Base-by-base conservation (phyloP, 768 basidiomycete species). In the Suillus decipiens region DNA sequence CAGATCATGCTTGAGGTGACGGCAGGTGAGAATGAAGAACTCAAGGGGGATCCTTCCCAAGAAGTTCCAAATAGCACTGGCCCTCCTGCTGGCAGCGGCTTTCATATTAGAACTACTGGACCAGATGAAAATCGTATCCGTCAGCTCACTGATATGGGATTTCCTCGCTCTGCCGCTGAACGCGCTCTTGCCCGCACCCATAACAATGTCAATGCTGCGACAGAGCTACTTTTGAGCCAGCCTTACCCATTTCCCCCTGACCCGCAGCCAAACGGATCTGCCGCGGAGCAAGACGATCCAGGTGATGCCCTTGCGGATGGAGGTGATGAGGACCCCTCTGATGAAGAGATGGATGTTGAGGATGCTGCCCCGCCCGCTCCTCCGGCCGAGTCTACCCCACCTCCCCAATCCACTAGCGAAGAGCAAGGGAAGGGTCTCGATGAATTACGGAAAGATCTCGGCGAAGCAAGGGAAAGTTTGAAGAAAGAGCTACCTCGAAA, bases 141-240 rank as follows among this genome's bases (percentile, higher is more conserved):
- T 58, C 90, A 94, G 69, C 81, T 99, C 61, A 89, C 86, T 11
- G 97, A 99, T 70, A 99, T 99, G 97, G 97, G 97, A 53, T 99
- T 99, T 80, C 87, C 90, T 41, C 87, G 95, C n/a, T 84, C 86
- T 47, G 92, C 93, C 14, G 93, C 89, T 2, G 91, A 92, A 71
- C 84, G 89, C 59, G 96, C 96, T 5, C 80, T 99, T 43, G 75
- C 82, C 22, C 91, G 96, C 12, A 88, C 90, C 5, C 86, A 90
- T 65, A 99, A 99, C 75, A 95, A 97, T 70, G 81, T 97, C 69
- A 88, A 82, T 50, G 87, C 90, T 5, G 97, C 97, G 5, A 90
- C 96, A 0, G 96, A 99, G 67, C 79, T 92, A 4, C 82, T 99
- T 1, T 79, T 99, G 15, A 83, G 86, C 0, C 90, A 95, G 67